These are phyloP conservation scores for Fusarium nematophilum DNA, from an alignment of 2,329 filamentous ascomycete genomes.

Conservation along the genomic window DNA sequence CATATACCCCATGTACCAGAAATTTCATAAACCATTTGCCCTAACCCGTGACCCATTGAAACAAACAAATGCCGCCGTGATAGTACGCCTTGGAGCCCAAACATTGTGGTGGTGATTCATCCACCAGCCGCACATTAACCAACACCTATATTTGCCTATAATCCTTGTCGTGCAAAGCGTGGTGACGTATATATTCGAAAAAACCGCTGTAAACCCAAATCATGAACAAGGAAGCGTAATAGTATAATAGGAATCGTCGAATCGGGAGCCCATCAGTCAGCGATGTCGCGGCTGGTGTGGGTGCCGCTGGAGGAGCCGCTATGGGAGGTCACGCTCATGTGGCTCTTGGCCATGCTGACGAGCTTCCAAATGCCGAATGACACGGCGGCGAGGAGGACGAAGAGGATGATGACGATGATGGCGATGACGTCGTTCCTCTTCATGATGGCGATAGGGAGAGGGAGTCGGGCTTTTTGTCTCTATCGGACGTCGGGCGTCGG, in stretches of 20 bases:
- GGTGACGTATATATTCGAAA: constrained; percentile 1
- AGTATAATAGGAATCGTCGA: constrained; percentile 15
- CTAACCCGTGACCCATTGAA: background rate
- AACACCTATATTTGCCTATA: constrained; percentile 18
- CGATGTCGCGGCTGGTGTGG: constrained; percentile 28
- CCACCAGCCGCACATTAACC: constrained; percentile 24
- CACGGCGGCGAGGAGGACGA: constrained; percentile 69
- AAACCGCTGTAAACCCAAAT: constrained; percentile 22
- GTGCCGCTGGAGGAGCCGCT: constrained; percentile 43
- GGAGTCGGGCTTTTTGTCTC: constrained; percentile 5
- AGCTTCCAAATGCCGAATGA: constrained; percentile 73
- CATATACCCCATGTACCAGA: constrained; percentile 6
- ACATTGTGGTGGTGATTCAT: constrained; percentile 25
- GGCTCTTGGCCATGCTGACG: constrained; percentile 62
- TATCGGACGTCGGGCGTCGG: background rate
- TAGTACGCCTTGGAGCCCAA: constrained; percentile 32
- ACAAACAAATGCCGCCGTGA: constrained; percentile 13
- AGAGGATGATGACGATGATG: constrained; percentile 75
- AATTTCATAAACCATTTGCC: no score
- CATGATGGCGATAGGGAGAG: constrained; percentile 56
- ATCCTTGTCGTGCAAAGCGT: constrained; percentile 19
- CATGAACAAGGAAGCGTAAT: constrained; percentile 17
- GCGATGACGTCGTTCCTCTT: constrained; percentile 76
- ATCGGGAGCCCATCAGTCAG: constrained; percentile 19
- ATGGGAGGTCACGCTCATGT: constrained; percentile 53